Evolutionary conservation across 129 eudicot species (phyloP), one percentile per base, ranked within the genome.

Genomic region (Helianthus tuberosus): DNA sequence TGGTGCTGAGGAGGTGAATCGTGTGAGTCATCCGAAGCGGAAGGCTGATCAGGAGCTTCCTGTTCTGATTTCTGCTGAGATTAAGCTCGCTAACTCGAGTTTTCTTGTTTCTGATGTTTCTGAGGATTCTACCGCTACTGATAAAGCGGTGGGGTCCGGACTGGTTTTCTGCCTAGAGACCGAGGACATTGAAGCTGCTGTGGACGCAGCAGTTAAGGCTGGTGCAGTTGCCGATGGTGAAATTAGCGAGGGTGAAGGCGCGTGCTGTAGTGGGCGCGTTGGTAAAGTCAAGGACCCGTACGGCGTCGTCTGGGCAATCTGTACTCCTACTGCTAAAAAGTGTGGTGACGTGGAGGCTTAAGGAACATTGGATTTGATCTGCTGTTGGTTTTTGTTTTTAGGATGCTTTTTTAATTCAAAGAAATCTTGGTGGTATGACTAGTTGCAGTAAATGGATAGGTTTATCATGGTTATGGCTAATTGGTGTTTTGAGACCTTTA

Each of bases 21-120:
- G 96, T 27, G 84, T 73, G 32, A 77, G 39, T 32, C 82, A 88
- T 25, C 83, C 96, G 0, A 93, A 90, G 77, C 69, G 96, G 86
- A 93, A 90, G 77, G 87, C 98, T 12, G 96, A 93, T 10, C 96
- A 93, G 86, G 98, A 93, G 74, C 75, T 70, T 8, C 96, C 96
- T 10, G 80, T 83, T 7, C 62, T 93, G 60, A 66, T 86, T 81
- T 88, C 91, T 23, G 96, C 91, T 72, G 93, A 93, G 55, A 83
- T 93, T 71, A 88, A 88, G 75, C 72, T 93, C 50, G 96, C 89
- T 59, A 74, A 83, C 7, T 61, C 80, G 3, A 17, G 66, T 13
- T 14, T 93, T 11, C 73, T 93, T 81, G 75, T 93, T 72, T 86
- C 96, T 38, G 96, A 88, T 60, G 72, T 84, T 66, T 35, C 77